Conservation (phyloP, 2,329 filamentous ascomycete species). For the Diaporthe sp. region DNA sequence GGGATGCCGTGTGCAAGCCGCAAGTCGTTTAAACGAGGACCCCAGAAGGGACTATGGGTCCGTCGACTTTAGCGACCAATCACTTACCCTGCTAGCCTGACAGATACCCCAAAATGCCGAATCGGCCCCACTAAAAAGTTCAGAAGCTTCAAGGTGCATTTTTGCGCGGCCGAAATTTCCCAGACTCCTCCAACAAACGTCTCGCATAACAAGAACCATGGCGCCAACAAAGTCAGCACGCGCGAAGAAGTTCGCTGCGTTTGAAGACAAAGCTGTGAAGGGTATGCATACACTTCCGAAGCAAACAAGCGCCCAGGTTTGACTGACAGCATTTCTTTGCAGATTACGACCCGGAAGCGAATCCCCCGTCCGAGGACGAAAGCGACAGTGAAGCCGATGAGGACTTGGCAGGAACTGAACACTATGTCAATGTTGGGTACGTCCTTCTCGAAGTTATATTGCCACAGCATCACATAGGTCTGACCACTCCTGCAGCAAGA, state of each 20-base stretch:
- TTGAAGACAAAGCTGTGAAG: slow-evolving; percentile 72
- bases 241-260: slow-evolving; percentile 72
- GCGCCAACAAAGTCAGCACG: slow-evolving; percentile 63
- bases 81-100: neutral
- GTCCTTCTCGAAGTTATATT: slow-evolving; percentile 41
- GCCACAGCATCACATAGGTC: neutral
- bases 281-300: slow-evolving; percentile 59
- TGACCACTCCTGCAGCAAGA: slow-evolving; percentile 70
- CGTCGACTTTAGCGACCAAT: slow-evolving; percentile 16
- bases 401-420: slow-evolving; percentile 79
- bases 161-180: slow-evolving; percentile 37
- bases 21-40: neutral
- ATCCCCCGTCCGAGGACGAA: slow-evolving; percentile 68
- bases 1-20: neutral
- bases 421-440: slow-evolving; percentile 85
- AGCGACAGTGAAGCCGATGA: slow-evolving; percentile 66
- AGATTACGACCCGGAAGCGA: slow-evolving; percentile 88
- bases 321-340: slow-evolving; percentile 10
- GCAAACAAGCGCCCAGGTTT: slow-evolving; percentile 2
- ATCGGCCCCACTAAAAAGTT: slow-evolving; percentile 43
- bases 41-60: neutral
- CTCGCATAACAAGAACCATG: slow-evolving; percentile 56
- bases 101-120: slow-evolving; percentile 5
- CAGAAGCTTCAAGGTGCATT: slow-evolving; percentile 41
- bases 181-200: slow-evolving; percentile 40